phyloP scores from a whole-genome alignment of 352 stramenopile species.

The Globisporangium irregulare region DNA sequence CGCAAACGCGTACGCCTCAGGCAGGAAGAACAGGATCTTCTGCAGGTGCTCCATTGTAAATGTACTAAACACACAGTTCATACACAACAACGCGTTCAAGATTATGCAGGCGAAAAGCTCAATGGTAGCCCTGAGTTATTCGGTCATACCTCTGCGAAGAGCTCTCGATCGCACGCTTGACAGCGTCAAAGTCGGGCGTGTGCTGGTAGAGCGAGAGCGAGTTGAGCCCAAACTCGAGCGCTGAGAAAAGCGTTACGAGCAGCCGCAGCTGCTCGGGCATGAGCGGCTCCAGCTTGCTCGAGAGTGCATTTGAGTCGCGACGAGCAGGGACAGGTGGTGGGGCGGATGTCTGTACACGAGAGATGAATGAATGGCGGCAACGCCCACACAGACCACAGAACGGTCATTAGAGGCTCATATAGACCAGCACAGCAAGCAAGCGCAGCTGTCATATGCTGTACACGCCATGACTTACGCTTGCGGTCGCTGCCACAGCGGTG shows the following conservation, averaged over 20 bases:
- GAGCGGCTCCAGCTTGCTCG: conserved; percentile 31
- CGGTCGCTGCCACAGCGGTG: not conserved
- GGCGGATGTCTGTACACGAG: not conserved
- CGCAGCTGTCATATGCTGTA: too few relatives aligned
- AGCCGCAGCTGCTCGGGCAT: conserved; percentile 39
- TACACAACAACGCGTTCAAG: not conserved
- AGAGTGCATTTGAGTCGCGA: not conserved
- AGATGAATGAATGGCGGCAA: not conserved
- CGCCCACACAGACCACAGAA: not conserved
- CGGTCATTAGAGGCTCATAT: not conserved
- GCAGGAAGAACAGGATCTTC: conserved; percentile 54
- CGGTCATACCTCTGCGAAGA: conserved; percentile 47
- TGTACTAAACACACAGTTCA: conserved; percentile 18
- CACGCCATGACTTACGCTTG: not conserved
- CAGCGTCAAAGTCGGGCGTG: conserved; percentile 52
- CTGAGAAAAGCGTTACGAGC: conserved; percentile 58
- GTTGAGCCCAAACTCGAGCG: conserved; percentile 68
- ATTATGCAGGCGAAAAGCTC: not conserved
- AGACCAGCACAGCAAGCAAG: not conserved
- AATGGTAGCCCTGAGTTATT: not conserved
- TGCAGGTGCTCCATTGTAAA: conserved; percentile 53
- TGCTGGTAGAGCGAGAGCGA: conserved; percentile 72
- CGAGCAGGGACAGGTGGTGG: not conserved
- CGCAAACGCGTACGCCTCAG: conserved; percentile 42
- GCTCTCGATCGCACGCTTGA: conserved; percentile 67